Evolutionary conservation across 139 green algal genomes (phyloP).

Genomic region (Penium margaritaceum): DNA sequence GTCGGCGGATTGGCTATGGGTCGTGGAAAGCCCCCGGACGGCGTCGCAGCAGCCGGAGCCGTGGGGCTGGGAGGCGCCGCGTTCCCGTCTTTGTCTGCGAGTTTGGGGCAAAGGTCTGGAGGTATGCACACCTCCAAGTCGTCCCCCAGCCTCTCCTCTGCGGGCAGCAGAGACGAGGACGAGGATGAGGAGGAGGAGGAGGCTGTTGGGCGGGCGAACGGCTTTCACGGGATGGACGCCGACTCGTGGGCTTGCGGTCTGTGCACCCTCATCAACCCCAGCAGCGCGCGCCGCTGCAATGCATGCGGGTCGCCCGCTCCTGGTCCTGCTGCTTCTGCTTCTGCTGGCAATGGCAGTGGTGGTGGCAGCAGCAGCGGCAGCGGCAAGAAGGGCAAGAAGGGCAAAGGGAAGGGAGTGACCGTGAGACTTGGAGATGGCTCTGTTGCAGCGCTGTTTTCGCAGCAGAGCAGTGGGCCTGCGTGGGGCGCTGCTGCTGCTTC

Average conservation of each 20-base stretch:
- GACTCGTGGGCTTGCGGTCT: constrained; percentile 15
- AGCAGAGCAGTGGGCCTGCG: too few species aligned
- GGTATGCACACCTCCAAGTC: constrained; percentile 1
- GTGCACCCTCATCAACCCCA: constrained; percentile 25
- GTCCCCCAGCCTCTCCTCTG: background rate
- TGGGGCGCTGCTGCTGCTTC: too few species aligned
- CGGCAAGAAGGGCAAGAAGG: constrained; percentile 16
- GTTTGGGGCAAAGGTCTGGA: too few species aligned
- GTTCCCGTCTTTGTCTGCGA: background rate
- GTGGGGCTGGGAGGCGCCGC: too few species aligned
- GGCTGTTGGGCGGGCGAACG: too few species aligned
- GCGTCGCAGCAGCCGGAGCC: too few species aligned
- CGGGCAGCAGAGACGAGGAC: too few species aligned
- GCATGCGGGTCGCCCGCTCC: constrained; percentile 17
- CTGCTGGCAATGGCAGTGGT: background rate
- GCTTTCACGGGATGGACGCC: constrained; percentile 6
- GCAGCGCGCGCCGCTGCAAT: background rate
- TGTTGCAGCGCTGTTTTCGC: background rate
- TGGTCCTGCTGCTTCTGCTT: background rate
- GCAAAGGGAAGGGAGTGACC: background rate
- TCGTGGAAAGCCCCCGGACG: too few species aligned
- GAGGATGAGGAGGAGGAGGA: too few species aligned
- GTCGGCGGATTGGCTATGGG: too few species aligned
- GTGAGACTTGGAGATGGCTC: constrained; percentile 14
- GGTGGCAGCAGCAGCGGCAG: too few species aligned